Conservation (phyloP, 1,284 basidiomycete species). For the Ceratobasidium sp. region DNA sequence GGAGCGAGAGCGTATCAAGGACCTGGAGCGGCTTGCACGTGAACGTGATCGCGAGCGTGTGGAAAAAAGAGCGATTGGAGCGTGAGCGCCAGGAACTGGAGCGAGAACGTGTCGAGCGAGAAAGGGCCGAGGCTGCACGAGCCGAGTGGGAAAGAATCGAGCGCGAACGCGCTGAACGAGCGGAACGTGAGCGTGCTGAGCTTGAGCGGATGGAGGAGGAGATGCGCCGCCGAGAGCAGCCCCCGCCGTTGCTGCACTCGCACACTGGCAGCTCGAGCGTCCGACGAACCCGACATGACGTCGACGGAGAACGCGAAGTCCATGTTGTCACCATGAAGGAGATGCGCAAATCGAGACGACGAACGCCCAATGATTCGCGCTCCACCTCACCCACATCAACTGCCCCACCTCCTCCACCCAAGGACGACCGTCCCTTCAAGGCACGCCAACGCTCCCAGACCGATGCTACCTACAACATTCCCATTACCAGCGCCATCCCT, state of each 20-base stretch:
- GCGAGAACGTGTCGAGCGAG: conserved; percentile 16
- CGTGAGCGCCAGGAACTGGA: conserved; percentile 21
- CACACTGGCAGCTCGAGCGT: neutral
- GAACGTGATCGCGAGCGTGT: conserved; percentile 23
- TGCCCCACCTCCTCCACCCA: conserved; percentile 21
- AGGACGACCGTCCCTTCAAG: conserved; percentile 6
- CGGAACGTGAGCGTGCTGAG: too few species aligned
- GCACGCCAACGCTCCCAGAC: conserved; percentile 31
- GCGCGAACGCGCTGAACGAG: conserved; percentile 16
- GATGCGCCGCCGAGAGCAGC: conserved; percentile 4
- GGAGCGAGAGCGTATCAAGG: conserved; percentile 8
- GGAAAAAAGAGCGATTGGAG: conserved; percentile 31
- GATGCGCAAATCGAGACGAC: conserved; percentile 17
- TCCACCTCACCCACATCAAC: conserved; percentile 29
- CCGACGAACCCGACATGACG: conserved; percentile 7
- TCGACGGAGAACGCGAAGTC: conserved; percentile 32
- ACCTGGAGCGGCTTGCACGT: conserved; percentile 25
- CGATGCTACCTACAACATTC: neutral
- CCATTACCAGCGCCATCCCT: neutral
- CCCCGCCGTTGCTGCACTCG: conserved; percentile 14
- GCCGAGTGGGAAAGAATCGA: conserved; percentile 11
- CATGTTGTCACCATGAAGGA: conserved; percentile 22
- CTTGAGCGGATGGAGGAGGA: conserved; percentile 10
- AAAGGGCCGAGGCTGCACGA: conserved; percentile 1
- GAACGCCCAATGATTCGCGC: conserved; percentile 15